Evolutionary conservation across 768 basidiomycete species (phyloP).

Genomic region (Naganishia kalamii): DNA sequence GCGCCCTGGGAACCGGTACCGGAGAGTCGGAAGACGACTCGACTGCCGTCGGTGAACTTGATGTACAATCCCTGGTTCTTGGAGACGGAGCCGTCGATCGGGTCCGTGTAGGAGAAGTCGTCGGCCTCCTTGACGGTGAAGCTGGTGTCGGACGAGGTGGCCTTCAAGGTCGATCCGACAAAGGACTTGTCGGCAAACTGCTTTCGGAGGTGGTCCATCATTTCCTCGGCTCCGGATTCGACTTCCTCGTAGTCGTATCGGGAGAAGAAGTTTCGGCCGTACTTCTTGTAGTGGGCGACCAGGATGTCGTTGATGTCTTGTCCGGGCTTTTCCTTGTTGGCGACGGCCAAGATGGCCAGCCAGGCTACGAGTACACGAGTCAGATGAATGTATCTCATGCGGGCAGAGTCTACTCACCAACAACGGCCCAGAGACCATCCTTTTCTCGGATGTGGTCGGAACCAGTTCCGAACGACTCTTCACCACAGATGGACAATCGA

Average conservation of each 20-base stretch:
- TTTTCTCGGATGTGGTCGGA: slow-evolving; percentile 99
- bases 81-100: slow-evolving; percentile 89
- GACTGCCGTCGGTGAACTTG: slow-evolving; percentile 80
- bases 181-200: slow-evolving; percentile 61
- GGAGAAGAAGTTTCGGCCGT: slow-evolving; percentile 97
- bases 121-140: slow-evolving; percentile 73
- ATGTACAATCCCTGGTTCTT: slow-evolving; percentile 95
- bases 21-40: slow-evolving; percentile 90
- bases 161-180: slow-evolving; percentile 61
- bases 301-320: slow-evolving; percentile 77
- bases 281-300: slow-evolving; percentile 75
- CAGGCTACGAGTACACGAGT: slow-evolving; percentile 58
- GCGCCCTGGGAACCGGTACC: slow-evolving; percentile 96
- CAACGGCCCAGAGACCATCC: slow-evolving; percentile 95
- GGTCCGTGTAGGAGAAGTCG: slow-evolving; percentile 95
- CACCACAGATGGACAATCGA: slow-evolving; percentile 92
- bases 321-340: slow-evolving; percentile 58
- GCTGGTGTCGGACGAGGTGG: slow-evolving; percentile 57
- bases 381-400: not conserved
- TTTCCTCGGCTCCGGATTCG: slow-evolving; percentile 75
- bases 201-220: slow-evolving; percentile 71
- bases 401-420: slow-evolving; percentile 56
- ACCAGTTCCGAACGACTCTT: slow-evolving; percentile 99
- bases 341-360: slow-evolving; percentile 88
- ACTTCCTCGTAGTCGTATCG: slow-evolving; percentile 99